These are phyloP conservation scores for Aulographum hederae DNA, from an alignment of 2,329 filamentous ascomycete species.

Conservation along the genomic window DNA sequence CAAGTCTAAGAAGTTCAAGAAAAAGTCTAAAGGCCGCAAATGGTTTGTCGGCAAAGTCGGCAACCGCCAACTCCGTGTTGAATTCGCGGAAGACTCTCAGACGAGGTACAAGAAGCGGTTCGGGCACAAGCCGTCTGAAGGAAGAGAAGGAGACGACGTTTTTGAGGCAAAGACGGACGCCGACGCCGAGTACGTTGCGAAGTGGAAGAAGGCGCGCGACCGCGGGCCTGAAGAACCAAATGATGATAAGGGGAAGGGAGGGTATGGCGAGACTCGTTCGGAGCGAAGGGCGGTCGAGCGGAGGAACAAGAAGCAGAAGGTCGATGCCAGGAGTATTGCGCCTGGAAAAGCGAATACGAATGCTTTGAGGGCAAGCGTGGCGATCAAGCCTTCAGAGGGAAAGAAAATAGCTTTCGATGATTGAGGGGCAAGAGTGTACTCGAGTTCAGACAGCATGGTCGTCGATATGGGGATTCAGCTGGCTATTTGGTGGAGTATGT, in stretches of 20 bases:
- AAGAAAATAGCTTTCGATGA: constrained; percentile 66
- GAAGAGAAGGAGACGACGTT: constrained; percentile 13
- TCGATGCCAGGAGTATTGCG: constrained; percentile 25
- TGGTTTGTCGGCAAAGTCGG: constrained; percentile 77
- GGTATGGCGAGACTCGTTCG: constrained; percentile 12
- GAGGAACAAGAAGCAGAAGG: constrained; percentile 16
- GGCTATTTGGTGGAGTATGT: no score
- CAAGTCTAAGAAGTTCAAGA: constrained; percentile 23
- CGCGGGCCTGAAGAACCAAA: constrained; percentile 10
- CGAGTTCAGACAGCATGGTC: no score
- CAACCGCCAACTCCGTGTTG: constrained; percentile 66
- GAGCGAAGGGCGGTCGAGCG: constrained; percentile 14
- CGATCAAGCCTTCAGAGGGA: constrained; percentile 59
- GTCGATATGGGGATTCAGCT: no score
- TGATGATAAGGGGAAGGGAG: constrained; percentile 10
- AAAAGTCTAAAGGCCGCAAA: constrained; percentile 29
- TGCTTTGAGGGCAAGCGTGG: constrained; percentile 51
- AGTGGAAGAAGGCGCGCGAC: no score
- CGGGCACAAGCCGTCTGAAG: constrained; percentile 38
- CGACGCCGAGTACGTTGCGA: constrained; percentile 10
- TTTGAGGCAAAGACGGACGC: constrained; percentile 6
- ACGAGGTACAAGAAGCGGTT: constrained; percentile 87
- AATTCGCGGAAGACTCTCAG: constrained; percentile 84
- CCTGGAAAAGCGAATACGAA: constrained; percentile 24
- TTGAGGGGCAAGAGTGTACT: no score